Evolutionary conservation across 2,329 filamentous ascomycete genomes (phyloP).

Genomic region (Paracamarosporium sp.): DNA sequence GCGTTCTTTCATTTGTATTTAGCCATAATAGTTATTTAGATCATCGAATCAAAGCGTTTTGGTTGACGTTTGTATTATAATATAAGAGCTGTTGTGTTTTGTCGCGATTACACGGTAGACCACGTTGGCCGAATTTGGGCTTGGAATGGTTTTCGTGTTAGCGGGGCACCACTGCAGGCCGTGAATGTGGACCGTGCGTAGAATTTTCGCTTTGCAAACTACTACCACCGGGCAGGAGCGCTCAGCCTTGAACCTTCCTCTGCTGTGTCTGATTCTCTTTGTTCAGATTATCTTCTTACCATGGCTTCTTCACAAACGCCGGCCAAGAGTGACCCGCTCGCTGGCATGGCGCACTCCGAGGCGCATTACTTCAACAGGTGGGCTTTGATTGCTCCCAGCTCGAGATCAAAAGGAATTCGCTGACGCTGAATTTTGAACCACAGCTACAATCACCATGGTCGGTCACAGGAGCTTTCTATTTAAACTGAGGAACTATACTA

Average conservation of each 20-base stretch:
- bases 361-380: conserved; percentile 99
- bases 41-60: not conserved
- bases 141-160: not conserved
- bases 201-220: conserved; percentile 34
- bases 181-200: conserved; percentile 23
- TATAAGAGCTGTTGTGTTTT: not conserved
- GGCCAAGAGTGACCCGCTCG: conserved; percentile 54
- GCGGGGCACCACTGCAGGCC: conserved; percentile 9
- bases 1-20: not conserved
- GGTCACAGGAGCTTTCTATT: conserved; percentile 45
- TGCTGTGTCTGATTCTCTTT: not conserved
- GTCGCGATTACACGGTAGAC: not conserved
- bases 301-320: conserved; percentile 26
- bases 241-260: conserved; percentile 16
- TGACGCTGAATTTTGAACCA: conserved; percentile 45
- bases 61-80: not conserved
- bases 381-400: conserved; percentile 21
- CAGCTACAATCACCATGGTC: conserved; percentile 98
- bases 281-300: conserved; percentile 6
- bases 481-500: conserved; percentile 41
- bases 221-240: conserved; percentile 13
- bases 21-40: not conserved
- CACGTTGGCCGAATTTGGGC: not conserved
- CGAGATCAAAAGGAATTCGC: conserved; percentile 11
- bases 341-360: conserved; percentile 87